Evolutionary conservation across 345 rosid genomes (phyloP).

Genomic region (Gossypioides kirkii): DNA sequence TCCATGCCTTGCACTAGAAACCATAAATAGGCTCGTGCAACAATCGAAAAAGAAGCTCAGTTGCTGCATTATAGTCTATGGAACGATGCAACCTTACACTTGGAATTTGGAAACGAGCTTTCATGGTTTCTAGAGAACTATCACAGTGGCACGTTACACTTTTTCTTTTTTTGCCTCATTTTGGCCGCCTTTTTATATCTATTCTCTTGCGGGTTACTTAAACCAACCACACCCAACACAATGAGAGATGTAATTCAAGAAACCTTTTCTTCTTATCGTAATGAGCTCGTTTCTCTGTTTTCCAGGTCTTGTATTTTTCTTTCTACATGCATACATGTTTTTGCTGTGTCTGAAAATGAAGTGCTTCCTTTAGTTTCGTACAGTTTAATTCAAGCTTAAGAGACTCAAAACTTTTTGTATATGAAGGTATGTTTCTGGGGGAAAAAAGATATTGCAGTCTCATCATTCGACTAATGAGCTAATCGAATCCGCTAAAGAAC

Average conservation of each 20-base stretch:
- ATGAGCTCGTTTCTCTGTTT: slow-evolving; percentile 33
- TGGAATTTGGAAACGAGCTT: background rate
- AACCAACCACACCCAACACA: slow-evolving; percentile 20
- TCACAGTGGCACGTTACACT: slow-evolving; percentile 17
- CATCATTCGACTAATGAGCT: slow-evolving; percentile 46
- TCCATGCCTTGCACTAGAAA: background rate
- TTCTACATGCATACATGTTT: background rate
- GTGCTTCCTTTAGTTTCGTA: background rate
- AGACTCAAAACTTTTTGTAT: slow-evolving; percentile 2
- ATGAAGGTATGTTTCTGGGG: slow-evolving; percentile 40
- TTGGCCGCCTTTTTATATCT: background rate
- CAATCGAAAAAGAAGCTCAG: background rate
- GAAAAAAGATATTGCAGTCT: slow-evolving; percentile 47
- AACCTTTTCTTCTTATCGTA: slow-evolving; percentile 33
- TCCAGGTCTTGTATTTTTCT: slow-evolving; percentile 20
- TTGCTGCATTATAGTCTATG: background rate
- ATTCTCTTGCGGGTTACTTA: slow-evolving; percentile 9
- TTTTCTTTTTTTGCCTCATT: background rate
- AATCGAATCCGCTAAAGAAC: slow-evolving; percentile 24
- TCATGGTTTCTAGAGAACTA: background rate
- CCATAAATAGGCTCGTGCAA: background rate
- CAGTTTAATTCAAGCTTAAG: background rate
- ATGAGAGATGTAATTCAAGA: slow-evolving; percentile 47
- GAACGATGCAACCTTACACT: background rate
- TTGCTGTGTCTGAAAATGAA: background rate